Percentiles rank a stretch among this genome's conserved stretches.
Conservation (phyloP, 2,329 filamentous ascomycete species). For the Aspergillus sp. region DNA sequence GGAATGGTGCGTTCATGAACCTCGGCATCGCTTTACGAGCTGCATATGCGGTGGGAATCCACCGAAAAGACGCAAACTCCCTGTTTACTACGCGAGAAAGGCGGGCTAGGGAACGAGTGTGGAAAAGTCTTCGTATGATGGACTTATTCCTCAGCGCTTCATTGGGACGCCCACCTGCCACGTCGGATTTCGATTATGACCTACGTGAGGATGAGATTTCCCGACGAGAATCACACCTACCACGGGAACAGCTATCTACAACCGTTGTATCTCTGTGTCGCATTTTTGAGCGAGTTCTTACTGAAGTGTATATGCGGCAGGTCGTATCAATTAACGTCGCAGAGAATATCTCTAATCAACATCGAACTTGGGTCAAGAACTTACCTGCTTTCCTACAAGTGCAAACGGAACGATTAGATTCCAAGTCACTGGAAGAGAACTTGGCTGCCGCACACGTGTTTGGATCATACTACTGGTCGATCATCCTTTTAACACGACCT, state of each 20-base stretch:
- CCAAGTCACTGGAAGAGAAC: conserved; percentile 34
- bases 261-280: conserved; percentile 47
- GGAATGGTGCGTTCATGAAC: conserved; percentile 54
- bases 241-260: conserved; percentile 46
- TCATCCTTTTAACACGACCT: conserved; percentile 54
- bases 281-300: conserved; percentile 44
- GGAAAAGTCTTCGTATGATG: conserved; percentile 54
- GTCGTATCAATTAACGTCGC: conserved; percentile 44
- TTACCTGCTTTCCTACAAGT: conserved; percentile 47
- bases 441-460: conserved; percentile 52
- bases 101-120: conserved; percentile 49
- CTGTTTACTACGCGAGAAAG: conserved; percentile 47
- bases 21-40: conserved; percentile 53
- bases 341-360: conserved; percentile 43
- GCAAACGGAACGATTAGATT: conserved; percentile 46
- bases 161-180: conserved; percentile 53
- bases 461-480: conserved; percentile 55
- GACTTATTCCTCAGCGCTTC: conserved; percentile 54
- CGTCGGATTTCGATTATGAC: conserved; percentile 52
- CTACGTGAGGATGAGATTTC: conserved; percentile 35
- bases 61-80: conserved; percentile 53
- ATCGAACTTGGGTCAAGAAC: conserved; percentile 42
- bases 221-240: conserved; percentile 18
- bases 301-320: conserved; percentile 45
- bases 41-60: conserved; percentile 54